Evolutionary conservation across 805 yeast species (phyloP).

Genomic region (Diddensiella transvaalensis): DNA sequence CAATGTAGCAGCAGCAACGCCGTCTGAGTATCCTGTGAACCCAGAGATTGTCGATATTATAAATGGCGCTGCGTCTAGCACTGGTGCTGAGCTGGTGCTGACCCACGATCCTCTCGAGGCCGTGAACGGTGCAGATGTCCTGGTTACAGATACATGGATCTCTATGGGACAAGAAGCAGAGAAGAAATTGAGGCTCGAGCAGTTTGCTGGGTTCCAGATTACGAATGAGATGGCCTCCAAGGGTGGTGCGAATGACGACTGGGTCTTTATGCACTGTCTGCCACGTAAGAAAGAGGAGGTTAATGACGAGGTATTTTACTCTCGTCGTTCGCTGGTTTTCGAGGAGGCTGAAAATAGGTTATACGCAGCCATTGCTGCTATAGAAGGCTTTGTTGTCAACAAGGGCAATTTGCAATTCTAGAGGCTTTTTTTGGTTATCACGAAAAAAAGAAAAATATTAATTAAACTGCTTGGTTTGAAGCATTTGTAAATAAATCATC

Average conservation of each 20-base stretch:
- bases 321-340: conserved; percentile 80
- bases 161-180: conserved; percentile 97
- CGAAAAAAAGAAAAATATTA: not conserved
- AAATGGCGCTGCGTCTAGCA: conserved; percentile 43
- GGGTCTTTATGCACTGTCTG: conserved; percentile 96
- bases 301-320: conserved; percentile 85
- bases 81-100: conserved; percentile 43
- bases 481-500: not conserved
- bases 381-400: conserved; percentile 85
- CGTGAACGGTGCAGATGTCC: conserved; percentile 65
- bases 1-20: conserved; percentile 78
- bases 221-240: conserved; percentile 55
- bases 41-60: conserved; percentile 53
- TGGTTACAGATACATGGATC: conserved; percentile 95
- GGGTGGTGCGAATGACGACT: conserved; percentile 58
- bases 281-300: conserved; percentile 97
- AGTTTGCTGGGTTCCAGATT: conserved; percentile 85
- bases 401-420: conserved; percentile 46
- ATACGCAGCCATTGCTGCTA: conserved; percentile 92
- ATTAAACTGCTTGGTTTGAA: not conserved
- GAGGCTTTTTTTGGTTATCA: not conserved
- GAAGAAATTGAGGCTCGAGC: conserved; percentile 63
- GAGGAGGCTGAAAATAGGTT: conserved; percentile 95
- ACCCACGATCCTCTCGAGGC: conserved; percentile 76
- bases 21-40: conserved; percentile 66